These are phyloP conservation scores for Flaveria robusta DNA, from an alignment of 129 eudicot genomes.

Conservation along the genomic window DNA sequence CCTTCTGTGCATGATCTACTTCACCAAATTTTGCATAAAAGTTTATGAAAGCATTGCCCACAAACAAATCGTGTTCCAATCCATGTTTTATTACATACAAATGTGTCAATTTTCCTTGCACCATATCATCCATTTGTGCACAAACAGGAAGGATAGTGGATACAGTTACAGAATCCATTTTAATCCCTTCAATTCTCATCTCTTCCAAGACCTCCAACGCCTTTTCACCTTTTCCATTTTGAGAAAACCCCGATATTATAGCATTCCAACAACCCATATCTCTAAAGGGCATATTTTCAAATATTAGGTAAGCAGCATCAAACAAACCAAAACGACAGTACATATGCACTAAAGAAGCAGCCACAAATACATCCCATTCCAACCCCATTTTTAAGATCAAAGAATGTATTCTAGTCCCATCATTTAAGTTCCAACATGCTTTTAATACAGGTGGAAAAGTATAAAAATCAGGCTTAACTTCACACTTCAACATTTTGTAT, in stretches of 20 bases:
- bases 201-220: constrained; percentile 62
- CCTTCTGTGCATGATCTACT: constrained; percentile 47
- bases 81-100: constrained; percentile 71
- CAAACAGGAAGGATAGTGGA: constrained; percentile 71
- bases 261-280: constrained; percentile 94
- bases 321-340: constrained; percentile 65
- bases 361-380: constrained; percentile 77
- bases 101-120: constrained; percentile 56
- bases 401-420: constrained; percentile 61
- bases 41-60: constrained; percentile 76
- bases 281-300: constrained; percentile 64
- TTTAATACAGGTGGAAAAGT: constrained; percentile 81
- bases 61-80: constrained; percentile 63
- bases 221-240: constrained; percentile 57
- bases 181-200: constrained; percentile 63
- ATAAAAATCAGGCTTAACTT: constrained; percentile 78
- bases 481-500: constrained; percentile 43
- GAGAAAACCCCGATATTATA: constrained; percentile 78
- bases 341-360: constrained; percentile 87
- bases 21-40: constrained; percentile 80
- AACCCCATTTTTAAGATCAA: constrained; percentile 65
- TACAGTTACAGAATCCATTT: constrained; percentile 69
- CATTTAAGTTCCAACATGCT: constrained; percentile 58
- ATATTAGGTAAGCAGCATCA: constrained; percentile 54
- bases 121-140: constrained; percentile 56